These are phyloP conservation scores for Calocera cornea DNA, from an alignment of 768 basidiomycete species.

Conservation along the genomic window DNA sequence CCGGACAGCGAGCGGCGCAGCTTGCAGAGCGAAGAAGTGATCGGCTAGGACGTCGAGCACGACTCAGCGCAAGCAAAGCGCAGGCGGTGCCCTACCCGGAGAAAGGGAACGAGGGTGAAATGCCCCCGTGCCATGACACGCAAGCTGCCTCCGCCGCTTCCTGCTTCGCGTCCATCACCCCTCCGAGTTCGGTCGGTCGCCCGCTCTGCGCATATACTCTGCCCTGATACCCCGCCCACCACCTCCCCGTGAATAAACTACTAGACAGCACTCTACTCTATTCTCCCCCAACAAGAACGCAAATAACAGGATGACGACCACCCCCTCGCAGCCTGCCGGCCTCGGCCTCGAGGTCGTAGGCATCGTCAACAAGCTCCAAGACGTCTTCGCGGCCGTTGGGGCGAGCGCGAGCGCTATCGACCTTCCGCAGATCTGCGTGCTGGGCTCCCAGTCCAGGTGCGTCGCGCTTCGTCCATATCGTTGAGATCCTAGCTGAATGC, in stretches of 20 bases:
- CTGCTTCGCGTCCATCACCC: neutral
- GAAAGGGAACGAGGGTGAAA: neutral
- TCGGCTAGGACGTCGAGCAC: neutral
- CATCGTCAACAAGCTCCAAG: conserved; percentile 79
- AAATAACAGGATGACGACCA: neutral
- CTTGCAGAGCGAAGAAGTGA: neutral
- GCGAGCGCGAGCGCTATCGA: conserved; percentile 67
- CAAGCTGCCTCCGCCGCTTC: conserved; percentile 5
- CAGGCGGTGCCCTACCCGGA: neutral
- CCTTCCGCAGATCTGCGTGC: conserved; percentile 82
- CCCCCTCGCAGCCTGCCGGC: conserved; percentile 17
- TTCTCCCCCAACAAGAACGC: neutral
- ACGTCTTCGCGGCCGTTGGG: conserved; percentile 77
- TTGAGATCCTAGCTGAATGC: neutral
- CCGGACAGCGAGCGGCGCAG: neutral
- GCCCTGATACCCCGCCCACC: neutral
- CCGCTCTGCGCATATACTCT: neutral
- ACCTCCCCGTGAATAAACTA: neutral
- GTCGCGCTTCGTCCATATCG: neutral
- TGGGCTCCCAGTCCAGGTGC: conserved; percentile 62
- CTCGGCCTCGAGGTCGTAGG: conserved; percentile 71
- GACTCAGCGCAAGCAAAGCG: neutral
- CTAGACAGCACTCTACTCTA: neutral
- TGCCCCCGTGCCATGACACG: neutral
- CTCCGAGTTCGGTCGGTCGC: no score